These are phyloP conservation scores for Dactylellina parvicollis DNA, from an alignment of 2,329 filamentous ascomycete species.

Conservation along the genomic window DNA sequence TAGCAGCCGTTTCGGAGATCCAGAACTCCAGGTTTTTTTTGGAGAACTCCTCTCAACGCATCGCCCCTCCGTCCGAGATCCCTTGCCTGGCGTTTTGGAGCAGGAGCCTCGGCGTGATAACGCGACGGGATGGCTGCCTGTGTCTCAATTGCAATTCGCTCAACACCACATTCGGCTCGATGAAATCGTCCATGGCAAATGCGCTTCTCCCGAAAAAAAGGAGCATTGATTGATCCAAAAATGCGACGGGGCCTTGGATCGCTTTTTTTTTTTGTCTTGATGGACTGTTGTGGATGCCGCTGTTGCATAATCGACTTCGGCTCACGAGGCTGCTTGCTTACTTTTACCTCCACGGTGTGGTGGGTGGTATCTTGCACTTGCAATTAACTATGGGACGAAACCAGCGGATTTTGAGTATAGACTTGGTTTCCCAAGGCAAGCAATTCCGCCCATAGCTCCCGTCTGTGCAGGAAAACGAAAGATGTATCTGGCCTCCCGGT, in stretches of 20 bases:
- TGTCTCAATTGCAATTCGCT: slow-evolving; percentile 32
- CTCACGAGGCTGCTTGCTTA: slow-evolving; percentile 47
- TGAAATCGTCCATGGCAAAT: slow-evolving; percentile 25
- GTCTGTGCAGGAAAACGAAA: slow-evolving; percentile 39
- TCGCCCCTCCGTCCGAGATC: slow-evolving; percentile 37
- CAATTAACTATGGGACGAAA: slow-evolving; percentile 54
- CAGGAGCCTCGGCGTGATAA: slow-evolving; percentile 48
- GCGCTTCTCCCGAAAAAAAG: slow-evolving; percentile 27
- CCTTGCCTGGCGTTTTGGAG: slow-evolving; percentile 42
- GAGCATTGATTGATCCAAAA: slow-evolving; percentile 20
- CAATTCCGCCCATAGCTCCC: slow-evolving; percentile 49
- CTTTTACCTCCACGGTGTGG: slow-evolving; percentile 7
- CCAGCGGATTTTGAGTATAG: slow-evolving; percentile 8
- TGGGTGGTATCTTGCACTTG: slow-evolving; percentile 18
- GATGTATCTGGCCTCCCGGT: slow-evolving; percentile 47
- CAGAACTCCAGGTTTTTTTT: slow-evolving; percentile 43
- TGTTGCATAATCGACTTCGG: slow-evolving; percentile 45
- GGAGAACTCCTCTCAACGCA: slow-evolving; percentile 53
- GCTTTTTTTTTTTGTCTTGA: too few relatives aligned
- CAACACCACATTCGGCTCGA: slow-evolving; percentile 29
- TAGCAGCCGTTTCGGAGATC: slow-evolving; percentile 50
- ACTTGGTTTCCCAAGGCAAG: slow-evolving; percentile 14
- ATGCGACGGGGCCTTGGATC: slow-evolving; percentile 36
- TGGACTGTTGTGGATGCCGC: slow-evolving; percentile 44
- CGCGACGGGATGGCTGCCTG: slow-evolving; percentile 47